A percentile compares a stretch with the other conserved stretches of the same genome.
These are phyloP conservation scores for Saccharomyces mikatae DNA, from an alignment of 805 yeast genomes.

Conservation along the genomic window DNA sequence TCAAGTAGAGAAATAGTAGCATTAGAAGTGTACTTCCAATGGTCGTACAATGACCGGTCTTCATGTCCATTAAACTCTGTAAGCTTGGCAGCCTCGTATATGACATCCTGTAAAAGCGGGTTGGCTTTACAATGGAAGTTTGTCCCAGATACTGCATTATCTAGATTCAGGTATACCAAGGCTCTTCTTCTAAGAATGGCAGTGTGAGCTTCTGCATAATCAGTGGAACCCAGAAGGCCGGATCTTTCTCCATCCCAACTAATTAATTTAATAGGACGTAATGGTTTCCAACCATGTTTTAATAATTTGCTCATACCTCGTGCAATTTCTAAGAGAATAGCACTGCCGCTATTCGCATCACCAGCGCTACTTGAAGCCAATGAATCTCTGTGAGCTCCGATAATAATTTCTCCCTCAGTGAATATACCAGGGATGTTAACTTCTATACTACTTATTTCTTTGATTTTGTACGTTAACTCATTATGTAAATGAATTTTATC, in stretches of 20 bases:
- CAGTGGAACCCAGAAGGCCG: constrained; percentile 70
- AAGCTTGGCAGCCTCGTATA: constrained; percentile 38
- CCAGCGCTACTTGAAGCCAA: constrained; percentile 44
- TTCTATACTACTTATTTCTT: constrained; percentile 42
- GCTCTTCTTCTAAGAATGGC: constrained; percentile 40
- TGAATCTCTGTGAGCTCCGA: constrained; percentile 52
- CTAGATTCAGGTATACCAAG: constrained; percentile 46
- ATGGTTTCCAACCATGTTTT: constrained; percentile 59
- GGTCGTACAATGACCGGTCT: constrained; percentile 39
- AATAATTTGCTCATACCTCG: constrained; percentile 41
- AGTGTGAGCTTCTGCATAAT: constrained; percentile 58
- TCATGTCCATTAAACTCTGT: constrained; percentile 37
- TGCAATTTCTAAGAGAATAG: constrained; percentile 44
- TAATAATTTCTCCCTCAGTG: constrained; percentile 42
- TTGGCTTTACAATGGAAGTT: constrained; percentile 42
- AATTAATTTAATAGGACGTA: constrained; percentile 58
- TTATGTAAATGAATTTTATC: constrained; percentile 34
- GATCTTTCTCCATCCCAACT: constrained; percentile 81
- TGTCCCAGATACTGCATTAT: constrained; percentile 46
- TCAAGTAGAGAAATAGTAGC: constrained; percentile 37
- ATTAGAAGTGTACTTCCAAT: constrained; percentile 35
- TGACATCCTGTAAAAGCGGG: constrained; percentile 45
- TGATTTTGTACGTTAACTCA: constrained; percentile 35
- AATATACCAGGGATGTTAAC: constrained; percentile 51
- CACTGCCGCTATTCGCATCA: constrained; percentile 44